Evolutionary conservation across 2,329 filamentous ascomycete genomes (phyloP).

Genomic region (Rhexocercosporidium sp.): DNA sequence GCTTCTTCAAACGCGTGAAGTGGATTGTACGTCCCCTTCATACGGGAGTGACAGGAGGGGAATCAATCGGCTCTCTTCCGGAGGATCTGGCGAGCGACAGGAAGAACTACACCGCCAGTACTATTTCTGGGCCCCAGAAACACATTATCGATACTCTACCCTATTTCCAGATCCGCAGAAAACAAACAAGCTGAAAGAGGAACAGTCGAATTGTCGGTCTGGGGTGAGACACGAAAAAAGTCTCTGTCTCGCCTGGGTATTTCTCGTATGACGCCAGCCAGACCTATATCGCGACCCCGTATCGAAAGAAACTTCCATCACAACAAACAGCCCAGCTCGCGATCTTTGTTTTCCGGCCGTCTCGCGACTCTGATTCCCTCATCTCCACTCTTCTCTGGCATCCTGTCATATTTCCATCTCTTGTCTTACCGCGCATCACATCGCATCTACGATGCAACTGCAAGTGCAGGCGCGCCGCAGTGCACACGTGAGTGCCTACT

Average conservation of each 20-base stretch:
- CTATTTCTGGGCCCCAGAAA: background rate
- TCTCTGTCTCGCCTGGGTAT: background rate
- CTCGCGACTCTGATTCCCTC: background rate
- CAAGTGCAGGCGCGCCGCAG: conserved; percentile 6
- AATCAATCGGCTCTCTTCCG: conserved; percentile 7
- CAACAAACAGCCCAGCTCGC: background rate
- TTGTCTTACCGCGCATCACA: conserved; percentile 1
- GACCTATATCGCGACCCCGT: background rate
- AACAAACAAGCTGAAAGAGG: conserved; percentile 5
- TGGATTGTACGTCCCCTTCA: background rate
- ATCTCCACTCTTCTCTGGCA: background rate
- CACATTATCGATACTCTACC: background rate
- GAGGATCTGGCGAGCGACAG: conserved; percentile 16
- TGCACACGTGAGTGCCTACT: conserved; percentile 2
- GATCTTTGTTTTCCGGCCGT: background rate
- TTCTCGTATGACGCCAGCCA: conserved; percentile 5
- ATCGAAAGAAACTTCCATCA: no score
- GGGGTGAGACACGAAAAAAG: conserved; percentile 14
- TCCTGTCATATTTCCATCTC: background rate
- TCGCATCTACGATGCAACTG: conserved; percentile 7
- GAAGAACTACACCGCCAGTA: conserved; percentile 10
- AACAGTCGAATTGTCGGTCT: conserved; percentile 11
- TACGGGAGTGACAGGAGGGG: background rate
- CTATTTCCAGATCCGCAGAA: background rate
- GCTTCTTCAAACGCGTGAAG: conserved; percentile 15